phyloP scores from a whole-genome alignment of 805 yeast species.

The Candida montana region DNA sequence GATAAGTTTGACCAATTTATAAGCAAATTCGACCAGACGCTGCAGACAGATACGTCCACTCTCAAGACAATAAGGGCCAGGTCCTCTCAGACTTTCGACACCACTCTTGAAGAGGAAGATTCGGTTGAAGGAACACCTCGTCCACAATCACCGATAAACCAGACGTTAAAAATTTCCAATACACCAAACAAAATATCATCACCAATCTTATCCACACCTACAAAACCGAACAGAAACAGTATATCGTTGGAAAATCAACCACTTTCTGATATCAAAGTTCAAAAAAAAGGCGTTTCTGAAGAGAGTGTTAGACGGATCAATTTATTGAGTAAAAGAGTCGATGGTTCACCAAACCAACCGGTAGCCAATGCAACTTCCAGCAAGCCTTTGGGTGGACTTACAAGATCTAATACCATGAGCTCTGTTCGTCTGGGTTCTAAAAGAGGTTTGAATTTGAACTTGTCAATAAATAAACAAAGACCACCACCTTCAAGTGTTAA shows the following conservation, averaged over 20 bases:
- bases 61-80: constrained; percentile 19
- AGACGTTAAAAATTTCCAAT: neutral
- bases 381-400: constrained; percentile 3
- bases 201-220: constrained; percentile 23
- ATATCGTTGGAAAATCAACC: constrained; percentile 22
- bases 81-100: neutral
- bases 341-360: neutral
- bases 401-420: constrained; percentile 22
- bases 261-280: constrained; percentile 1
- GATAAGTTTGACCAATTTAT: constrained; percentile 34
- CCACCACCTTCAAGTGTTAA: constrained; percentile 1
- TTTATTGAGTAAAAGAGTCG: constrained; percentile 1
- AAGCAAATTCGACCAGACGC: constrained; percentile 28
- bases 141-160: constrained; percentile 6
- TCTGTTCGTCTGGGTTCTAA: constrained; percentile 16
- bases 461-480: constrained; percentile 14
- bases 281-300: neutral
- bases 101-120: neutral
- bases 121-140: neutral
- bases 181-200: constrained; percentile 7
- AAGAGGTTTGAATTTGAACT: constrained; percentile 22
- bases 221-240: constrained; percentile 22
- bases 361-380: neutral
- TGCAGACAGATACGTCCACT: constrained; percentile 33
- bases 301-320: constrained; percentile 2